These are phyloP conservation scores for Sistotremastrum niveocremeum DNA, from an alignment of 768 basidiomycete genomes.

Conservation along the genomic window DNA sequence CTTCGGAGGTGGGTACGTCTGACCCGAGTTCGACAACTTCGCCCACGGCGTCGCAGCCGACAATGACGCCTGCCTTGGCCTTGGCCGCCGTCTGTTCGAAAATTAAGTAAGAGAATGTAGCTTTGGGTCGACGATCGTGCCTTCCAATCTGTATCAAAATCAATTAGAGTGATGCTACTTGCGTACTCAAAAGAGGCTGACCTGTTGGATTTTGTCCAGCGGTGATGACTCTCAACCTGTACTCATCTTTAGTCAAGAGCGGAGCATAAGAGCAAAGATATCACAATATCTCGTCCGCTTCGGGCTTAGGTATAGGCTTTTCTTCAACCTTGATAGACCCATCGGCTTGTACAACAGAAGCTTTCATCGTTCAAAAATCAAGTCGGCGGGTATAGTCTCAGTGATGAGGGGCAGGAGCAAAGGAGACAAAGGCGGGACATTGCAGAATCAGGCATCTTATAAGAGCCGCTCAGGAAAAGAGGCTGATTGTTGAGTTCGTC, in stretches of 20 bases:
- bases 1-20: neutral
- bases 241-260: neutral
- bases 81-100: too few relatives aligned
- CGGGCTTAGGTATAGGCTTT: neutral
- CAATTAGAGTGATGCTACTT: too few relatives aligned
- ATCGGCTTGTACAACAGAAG: slow-evolving; percentile 1
- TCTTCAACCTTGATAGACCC: slow-evolving; percentile 1
- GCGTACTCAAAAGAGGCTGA: too few relatives aligned
- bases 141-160: neutral
- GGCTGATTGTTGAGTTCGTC: too few relatives aligned
- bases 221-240: too few relatives aligned
- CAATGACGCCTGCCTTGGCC: neutral
- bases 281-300: slow-evolving; percentile 1
- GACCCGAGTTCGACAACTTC: slow-evolving; percentile 1
- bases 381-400: too few relatives aligned
- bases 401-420: too few relatives aligned
- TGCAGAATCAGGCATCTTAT: too few relatives aligned
- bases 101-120: neutral
- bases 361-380: neutral
- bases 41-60: slow-evolving; percentile 2
- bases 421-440: too few relatives aligned
- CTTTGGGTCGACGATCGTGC: neutral
- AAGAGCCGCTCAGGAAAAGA: too few relatives aligned
- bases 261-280: neutral
- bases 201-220: too few relatives aligned